These are phyloP conservation scores for Penicillium sp. DNA, from an alignment of 2,329 filamentous ascomycete genomes.

Conservation along the genomic window DNA sequence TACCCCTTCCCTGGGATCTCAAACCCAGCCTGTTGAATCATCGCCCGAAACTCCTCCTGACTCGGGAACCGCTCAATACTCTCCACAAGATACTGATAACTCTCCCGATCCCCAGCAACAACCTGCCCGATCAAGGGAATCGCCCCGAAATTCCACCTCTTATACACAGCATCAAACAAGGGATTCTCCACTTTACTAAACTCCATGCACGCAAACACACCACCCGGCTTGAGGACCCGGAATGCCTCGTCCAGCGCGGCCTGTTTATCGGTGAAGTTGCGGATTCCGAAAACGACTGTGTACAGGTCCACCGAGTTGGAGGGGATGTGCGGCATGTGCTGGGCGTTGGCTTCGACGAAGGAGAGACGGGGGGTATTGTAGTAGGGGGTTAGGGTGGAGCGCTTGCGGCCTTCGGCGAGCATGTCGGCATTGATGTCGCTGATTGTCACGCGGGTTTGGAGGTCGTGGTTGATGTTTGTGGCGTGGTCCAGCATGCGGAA, in stretches of 20 bases:
- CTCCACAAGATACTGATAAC: slow-evolving; percentile 98
- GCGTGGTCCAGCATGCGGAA: slow-evolving; percentile 93
- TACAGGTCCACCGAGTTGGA: slow-evolving; percentile 84
- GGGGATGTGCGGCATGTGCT: slow-evolving; percentile 67
- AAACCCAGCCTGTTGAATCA: slow-evolving; percentile 70
- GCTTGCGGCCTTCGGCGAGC: slow-evolving; percentile 83
- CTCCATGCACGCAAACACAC: slow-evolving; percentile 94
- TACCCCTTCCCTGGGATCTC: slow-evolving; percentile 78
- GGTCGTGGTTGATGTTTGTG: slow-evolving; percentile 76
- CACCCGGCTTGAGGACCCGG: slow-evolving; percentile 88
- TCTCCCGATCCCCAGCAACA: slow-evolving; percentile 89
- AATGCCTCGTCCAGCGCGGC: slow-evolving; percentile 79
- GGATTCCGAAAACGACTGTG: slow-evolving; percentile 95
- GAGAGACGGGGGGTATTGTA: slow-evolving; percentile 56
- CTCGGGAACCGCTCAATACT: slow-evolving; percentile 92
- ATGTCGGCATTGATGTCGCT: slow-evolving; percentile 96
- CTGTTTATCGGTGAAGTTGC: slow-evolving; percentile 94
- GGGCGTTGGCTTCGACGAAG: slow-evolving; percentile 91
- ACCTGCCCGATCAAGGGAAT: slow-evolving; percentile 95
- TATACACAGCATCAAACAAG: slow-evolving; percentile 82
- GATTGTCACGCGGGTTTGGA: slow-evolving; percentile 80
- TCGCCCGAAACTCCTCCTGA: slow-evolving; percentile 76
- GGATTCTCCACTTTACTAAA: slow-evolving; percentile 83
- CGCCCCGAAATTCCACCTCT: slow-evolving; percentile 91
- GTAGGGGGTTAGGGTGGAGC: slow-evolving; percentile 66